Evolutionary conservation across 768 basidiomycete species (phyloP), one percentile per base, ranked within the genome.

Genomic region (Boletus pseudopeckii): DNA sequence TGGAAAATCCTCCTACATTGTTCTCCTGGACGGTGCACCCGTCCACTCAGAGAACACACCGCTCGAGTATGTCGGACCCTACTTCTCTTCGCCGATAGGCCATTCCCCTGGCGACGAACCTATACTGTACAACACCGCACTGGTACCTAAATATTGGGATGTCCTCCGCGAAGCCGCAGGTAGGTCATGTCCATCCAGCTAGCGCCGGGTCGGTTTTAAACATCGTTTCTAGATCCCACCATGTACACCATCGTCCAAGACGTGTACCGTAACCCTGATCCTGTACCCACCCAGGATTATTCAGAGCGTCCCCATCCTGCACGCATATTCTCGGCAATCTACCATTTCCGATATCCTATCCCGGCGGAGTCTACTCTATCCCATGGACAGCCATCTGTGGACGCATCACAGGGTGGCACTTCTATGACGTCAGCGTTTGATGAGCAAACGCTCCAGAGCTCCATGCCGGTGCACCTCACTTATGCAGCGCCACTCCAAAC

Each of bases 101-200:
- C 53, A 61, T 6, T 26, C 54, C 39, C 47, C 54, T 8, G 50
- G 64, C 34, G 64, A 74, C 50, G 63, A 65, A 15, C 62, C 72
- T 18, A 68, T 75, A 20, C 63, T 88, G 32, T 88, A 90, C 70
- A 80, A 75, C 53, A 84, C 83, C 4, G 55, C 76, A 1, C 75
- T 90, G 26, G 80, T 81, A 7, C 88, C 88, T 5, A 74, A 74
- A 43, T 88, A 80, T 61, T 90, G 88, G 88, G 71, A 75, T 17
- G 78, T 74, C 20, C 74, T 90, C 52, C 78, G 78, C 49, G 71
- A 75, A 56, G 78, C 79, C 48, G 57, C 75, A 58, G 83, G 88
- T 87, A 60, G 50, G 77, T 44, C 18, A 22, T 38, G 3, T 50
- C 30, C 10, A 14, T 30, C 56, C 54, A 54, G 38, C 15, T 45